Percentiles rank a stretch among this genome's conserved stretches.
phyloP scores from a whole-genome alignment of 768 basidiomycete species.

The Phlebiopsis flavidoalba region DNA sequence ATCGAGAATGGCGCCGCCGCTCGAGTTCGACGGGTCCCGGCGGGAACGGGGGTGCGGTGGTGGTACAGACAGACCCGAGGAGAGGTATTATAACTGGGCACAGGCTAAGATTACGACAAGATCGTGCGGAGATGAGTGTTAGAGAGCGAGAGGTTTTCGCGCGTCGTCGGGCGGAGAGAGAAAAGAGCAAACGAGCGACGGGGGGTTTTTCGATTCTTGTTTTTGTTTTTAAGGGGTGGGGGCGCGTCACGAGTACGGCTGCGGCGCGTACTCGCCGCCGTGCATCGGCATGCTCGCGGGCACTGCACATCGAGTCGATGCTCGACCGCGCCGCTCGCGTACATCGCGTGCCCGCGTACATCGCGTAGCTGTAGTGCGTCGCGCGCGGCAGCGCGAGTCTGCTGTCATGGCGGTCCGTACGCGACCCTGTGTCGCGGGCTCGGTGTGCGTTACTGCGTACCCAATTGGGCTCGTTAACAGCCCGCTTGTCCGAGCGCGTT shows the following conservation, averaged over 20 bases:
- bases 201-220: too few species aligned
- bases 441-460: too few species aligned
- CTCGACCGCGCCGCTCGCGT: constrained; percentile 10
- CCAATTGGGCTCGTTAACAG: too few species aligned
- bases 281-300: constrained; percentile 6
- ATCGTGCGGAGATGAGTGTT: neutral
- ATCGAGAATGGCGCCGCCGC: neutral
- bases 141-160: neutral
- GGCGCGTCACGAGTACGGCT: neutral
- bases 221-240: neutral
- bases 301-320: constrained; percentile 12
- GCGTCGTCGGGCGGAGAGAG: neutral
- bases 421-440: too few species aligned
- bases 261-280: constrained; percentile 2
- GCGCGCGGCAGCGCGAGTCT: too few species aligned
- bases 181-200: neutral
- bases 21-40: neutral
- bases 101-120: neutral
- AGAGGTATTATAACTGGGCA: constrained; percentile 1
- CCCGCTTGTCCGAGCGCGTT: too few species aligned
- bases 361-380: neutral
- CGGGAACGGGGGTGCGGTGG: too few species aligned
- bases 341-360: constrained; percentile 4
- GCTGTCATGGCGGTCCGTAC: too few species aligned
- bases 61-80: constrained; percentile 3